Base-by-base conservation (phyloP, 495 filamentous ascomycete species). In the Acidiella bohemica region DNA sequence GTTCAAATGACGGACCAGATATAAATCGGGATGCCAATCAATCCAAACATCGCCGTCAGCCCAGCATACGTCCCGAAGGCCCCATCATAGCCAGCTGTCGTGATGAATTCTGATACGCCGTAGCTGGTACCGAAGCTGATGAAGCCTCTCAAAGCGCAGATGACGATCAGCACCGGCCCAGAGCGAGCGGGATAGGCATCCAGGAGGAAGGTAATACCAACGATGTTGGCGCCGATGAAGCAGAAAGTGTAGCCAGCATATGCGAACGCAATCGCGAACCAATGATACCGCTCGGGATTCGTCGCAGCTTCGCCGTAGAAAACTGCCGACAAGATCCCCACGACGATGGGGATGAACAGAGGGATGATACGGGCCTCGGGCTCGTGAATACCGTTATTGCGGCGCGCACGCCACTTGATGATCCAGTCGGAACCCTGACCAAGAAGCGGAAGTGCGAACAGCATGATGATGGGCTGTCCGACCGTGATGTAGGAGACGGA, bases 91-190 rank as follows among this genome's bases (percentile, higher is more conserved):
- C 46, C 46, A 17, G 25, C 41, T 12, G 7, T 34, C 2, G 32
- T 41, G 25, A 49, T 49, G 27, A 49, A 44, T 23, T 39, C 32
- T 8, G 40, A 21, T 9, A 49, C 34, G 14, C 46, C 46, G 26
- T 49, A 49, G 34, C 33, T 44, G 13, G 25, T 29, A 11, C 46
- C 46, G 23, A 49, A 49, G 23, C 38, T 43, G 26, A 63, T 58
- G 27, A 64, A 56, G 0, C 61, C 61, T 2, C 63, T 50, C 21
- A 61, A 56, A 12, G 63, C 61, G 46, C 60, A 64, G 32, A 66
- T 57, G 25, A 64, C 53, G 2, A 64, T 55, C 25, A 66, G 27
- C 18, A 66, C 26, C 0, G 61, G 56, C 5, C 54, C 57, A 12
- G 63, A 54, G 3, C 58, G 48, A 0, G 53, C 53, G 1, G 61